These are phyloP conservation scores for Pascua sp. DNA, from an alignment of 1,284 basidiomycete species.

Conservation along the genomic window DNA sequence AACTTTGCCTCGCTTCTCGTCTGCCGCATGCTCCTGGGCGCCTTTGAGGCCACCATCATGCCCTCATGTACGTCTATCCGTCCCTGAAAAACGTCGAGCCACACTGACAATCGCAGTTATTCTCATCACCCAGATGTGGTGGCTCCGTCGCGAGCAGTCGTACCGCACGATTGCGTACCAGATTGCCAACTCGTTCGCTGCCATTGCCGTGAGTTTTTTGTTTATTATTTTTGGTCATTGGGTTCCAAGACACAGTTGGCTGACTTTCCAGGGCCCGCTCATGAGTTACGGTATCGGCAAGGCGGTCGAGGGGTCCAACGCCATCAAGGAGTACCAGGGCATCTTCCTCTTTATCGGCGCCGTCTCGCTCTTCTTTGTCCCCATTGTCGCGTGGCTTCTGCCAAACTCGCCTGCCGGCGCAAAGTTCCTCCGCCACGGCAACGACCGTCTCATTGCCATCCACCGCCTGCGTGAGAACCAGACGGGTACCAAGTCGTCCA, in stretches of 20 bases:
- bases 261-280: slow-evolving; percentile 29
- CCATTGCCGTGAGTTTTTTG: slow-evolving; percentile 22
- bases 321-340: slow-evolving; percentile 42
- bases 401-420: slow-evolving; percentile 46
- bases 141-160: slow-evolving; percentile 36
- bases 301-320: slow-evolving; percentile 17
- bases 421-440: slow-evolving; percentile 39
- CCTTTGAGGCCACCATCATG: slow-evolving; percentile 27
- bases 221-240: too few relatives aligned
- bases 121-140: slow-evolving; percentile 34
- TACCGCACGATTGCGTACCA: slow-evolving; percentile 44
- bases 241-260: too few relatives aligned
- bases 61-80: slow-evolving; percentile 14
- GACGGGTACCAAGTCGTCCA: slow-evolving; percentile 45
- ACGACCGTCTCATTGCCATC: slow-evolving; percentile 46
- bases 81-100: too few relatives aligned
- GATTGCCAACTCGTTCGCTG: slow-evolving; percentile 41
- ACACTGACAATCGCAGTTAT: too few relatives aligned
- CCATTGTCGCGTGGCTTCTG: slow-evolving; percentile 52
- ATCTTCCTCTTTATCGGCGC: slow-evolving; percentile 57
- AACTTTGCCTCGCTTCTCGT: slow-evolving; percentile 38
- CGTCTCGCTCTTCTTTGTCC: slow-evolving; percentile 52
- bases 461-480: slow-evolving; percentile 48
- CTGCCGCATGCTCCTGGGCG: slow-evolving; percentile 33
- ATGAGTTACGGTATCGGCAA: slow-evolving; percentile 41